phyloP scores from a whole-genome alignment of 345 rosid species.

The Aquilaria sinensis region DNA sequence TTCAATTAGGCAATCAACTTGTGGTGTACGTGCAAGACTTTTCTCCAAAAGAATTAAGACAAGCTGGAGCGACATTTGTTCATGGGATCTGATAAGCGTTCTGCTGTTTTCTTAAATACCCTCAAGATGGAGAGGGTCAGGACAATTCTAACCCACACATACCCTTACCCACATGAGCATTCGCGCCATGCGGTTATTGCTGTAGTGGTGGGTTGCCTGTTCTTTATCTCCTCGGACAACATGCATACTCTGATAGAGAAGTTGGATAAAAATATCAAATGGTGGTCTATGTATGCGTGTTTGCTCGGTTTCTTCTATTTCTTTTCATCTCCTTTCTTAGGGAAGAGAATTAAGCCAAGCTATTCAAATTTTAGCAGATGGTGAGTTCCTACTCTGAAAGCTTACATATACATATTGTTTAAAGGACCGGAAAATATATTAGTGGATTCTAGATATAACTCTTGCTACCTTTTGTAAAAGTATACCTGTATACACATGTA shows the following conservation, averaged over 20 bases:
- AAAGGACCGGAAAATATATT: no score
- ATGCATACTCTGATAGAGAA: conserved; percentile 93
- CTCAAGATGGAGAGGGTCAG: conserved; percentile 87
- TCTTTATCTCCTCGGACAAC: conserved; percentile 95
- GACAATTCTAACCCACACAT: conserved; percentile 73
- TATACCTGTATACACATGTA: neutral
- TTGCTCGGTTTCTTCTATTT: conserved; percentile 97
- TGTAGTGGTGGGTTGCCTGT: conserved; percentile 84
- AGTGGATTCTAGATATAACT: no score
- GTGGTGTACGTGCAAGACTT: conserved; percentile 16
- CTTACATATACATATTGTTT: neutral
- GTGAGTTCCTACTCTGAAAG: conserved; percentile 35
- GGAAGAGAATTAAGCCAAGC: conserved; percentile 93
- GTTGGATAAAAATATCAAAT: conserved; percentile 77
- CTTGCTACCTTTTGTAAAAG: neutral
- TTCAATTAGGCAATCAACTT: neutral
- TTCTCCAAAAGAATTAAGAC: conserved; percentile 1
- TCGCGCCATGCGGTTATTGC: conserved; percentile 97
- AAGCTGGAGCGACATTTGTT: conserved; percentile 3
- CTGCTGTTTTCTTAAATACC: conserved; percentile 44
- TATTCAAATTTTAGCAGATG: conserved; percentile 96
- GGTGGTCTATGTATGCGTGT: conserved; percentile 99
- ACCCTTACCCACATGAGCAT: conserved; percentile 98
- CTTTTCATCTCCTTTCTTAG: conserved; percentile 94
- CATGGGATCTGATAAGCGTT: conserved; percentile 56